Percentiles rank a stretch among this genome's conserved stretches.
These are phyloP conservation scores for Scheffersomyces insectosa DNA, from an alignment of 1,139 yeast genomes.

Conservation along the genomic window DNA sequence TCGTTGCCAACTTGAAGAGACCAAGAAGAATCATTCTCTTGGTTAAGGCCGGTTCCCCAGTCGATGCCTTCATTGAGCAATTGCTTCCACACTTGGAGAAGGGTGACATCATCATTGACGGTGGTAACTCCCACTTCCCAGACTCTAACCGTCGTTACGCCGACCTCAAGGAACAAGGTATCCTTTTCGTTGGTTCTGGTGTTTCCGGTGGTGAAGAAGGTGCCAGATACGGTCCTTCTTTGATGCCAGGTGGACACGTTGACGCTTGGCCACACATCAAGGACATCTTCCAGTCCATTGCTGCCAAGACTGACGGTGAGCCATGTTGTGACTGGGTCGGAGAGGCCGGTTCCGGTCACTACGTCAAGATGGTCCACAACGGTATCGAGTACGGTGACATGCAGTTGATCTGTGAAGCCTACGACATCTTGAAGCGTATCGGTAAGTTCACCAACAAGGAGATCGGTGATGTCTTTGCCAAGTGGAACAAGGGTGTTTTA, in stretches of 20 bases:
- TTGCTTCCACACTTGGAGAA: constrained; percentile 88
- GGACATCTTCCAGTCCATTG: constrained; percentile 91
- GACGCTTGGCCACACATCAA: constrained; percentile 99
- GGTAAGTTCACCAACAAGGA: constrained; percentile 90
- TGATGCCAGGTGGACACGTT: constrained; percentile 99
- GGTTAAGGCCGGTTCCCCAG: constrained; percentile 97
- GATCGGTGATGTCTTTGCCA: constrained; percentile 87
- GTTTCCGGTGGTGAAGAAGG: constrained; percentile 99
- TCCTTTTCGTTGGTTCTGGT: constrained; percentile 96
- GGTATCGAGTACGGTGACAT: constrained; percentile 99
- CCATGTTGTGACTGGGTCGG: constrained; percentile 99
- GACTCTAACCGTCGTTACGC: constrained; percentile 96
- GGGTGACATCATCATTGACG: constrained; percentile 98
- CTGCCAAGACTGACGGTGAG: constrained; percentile 97
- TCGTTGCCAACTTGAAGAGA: constrained; percentile 85
- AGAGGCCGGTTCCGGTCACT: constrained; percentile 98
- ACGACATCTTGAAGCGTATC: constrained; percentile 91
- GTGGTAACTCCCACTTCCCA: constrained; percentile 99
- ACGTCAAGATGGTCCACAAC: constrained; percentile 99
- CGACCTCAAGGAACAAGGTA: constrained; percentile 83
- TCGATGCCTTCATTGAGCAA: constrained; percentile 87
- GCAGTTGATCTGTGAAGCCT: constrained; percentile 98
- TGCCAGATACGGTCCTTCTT: constrained; percentile 98
- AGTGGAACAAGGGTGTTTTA: constrained; percentile 97
- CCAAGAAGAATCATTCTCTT: constrained; percentile 94